Percentiles rank a stretch among this genome's conserved stretches.
phyloP scores from a whole-genome alignment of 768 basidiomycete species.

The Phylloporus arenicola region DNA sequence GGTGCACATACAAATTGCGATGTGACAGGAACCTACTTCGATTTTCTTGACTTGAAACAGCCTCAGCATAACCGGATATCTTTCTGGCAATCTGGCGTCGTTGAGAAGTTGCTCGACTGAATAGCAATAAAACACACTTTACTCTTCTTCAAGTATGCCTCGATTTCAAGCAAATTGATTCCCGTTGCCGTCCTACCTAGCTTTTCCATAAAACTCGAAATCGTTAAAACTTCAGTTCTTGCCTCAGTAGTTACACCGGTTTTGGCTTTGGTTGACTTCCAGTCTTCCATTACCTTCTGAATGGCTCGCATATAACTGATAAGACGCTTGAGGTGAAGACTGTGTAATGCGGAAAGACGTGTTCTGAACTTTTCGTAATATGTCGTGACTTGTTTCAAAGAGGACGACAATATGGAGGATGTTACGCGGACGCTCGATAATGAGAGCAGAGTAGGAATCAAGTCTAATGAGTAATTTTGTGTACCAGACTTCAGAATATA shows the following conservation, averaged over 20 bases:
- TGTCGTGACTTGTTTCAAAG: conserved; percentile 66
- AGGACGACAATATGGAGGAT: conserved; percentile 48
- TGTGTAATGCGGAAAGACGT: conserved; percentile 67
- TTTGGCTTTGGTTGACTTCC: conserved; percentile 33
- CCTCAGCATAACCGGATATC: conserved; percentile 81
- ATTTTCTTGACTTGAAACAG: conserved; percentile 41
- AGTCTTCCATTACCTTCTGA: conserved; percentile 50
- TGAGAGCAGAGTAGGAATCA: conserved; percentile 85
- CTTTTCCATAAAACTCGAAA: conserved; percentile 55
- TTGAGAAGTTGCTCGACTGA: not conserved
- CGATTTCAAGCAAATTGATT: conserved; percentile 81
- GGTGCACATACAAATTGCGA: not conserved
- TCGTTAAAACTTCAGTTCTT: conserved; percentile 60
- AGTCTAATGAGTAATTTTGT: conserved; percentile 45
- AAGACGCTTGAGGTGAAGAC: conserved; percentile 76
- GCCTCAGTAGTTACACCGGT: conserved; percentile 6
- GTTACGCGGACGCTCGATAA: conserved; percentile 71
- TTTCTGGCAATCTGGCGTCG: conserved; percentile 58
- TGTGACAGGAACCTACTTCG: conserved; percentile 16
- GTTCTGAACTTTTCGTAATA: conserved; percentile 77
- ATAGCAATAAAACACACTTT: conserved; percentile 58
- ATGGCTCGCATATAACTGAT: conserved; percentile 68
- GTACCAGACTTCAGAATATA: conserved; percentile 1
- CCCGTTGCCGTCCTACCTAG: conserved; percentile 66
- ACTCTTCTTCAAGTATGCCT: conserved; percentile 72